Conservation (phyloP, 257 asterid genomes). For the Verbena officinalis region DNA sequence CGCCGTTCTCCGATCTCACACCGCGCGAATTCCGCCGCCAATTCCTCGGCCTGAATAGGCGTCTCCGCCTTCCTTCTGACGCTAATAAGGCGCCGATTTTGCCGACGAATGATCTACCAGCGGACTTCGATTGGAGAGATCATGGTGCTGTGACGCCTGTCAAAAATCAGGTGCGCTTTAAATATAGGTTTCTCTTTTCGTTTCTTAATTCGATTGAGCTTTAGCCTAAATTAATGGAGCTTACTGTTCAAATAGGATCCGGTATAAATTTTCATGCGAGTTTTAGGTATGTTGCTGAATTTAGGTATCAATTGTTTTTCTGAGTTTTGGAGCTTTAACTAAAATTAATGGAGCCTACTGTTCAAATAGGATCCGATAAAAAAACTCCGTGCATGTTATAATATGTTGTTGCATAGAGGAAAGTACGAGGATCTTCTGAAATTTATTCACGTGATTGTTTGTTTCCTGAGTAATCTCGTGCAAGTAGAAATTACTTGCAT, state of each 20-base stretch:
- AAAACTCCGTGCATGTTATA: too few relatives aligned
- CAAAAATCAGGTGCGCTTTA: constrained; percentile 69
- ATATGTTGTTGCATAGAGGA: neutral
- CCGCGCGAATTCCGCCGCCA: constrained; percentile 61
- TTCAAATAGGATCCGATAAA: too few relatives aligned
- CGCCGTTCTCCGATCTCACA: constrained; percentile 86
- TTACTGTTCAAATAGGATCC: neutral
- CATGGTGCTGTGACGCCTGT: constrained; percentile 80
- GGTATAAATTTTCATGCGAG: neutral
- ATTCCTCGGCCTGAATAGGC: constrained; percentile 68
- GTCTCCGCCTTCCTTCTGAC: constrained; percentile 62
- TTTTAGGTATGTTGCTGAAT: constrained; percentile 3
- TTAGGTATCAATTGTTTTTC: too few relatives aligned
- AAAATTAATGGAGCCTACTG: too few relatives aligned
- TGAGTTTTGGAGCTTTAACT: neutral
- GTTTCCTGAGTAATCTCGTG: constrained; percentile 1
- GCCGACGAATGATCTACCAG: constrained; percentile 76
- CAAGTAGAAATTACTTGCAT: neutral
- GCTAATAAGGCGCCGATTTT: constrained; percentile 80
- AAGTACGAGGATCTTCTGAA: neutral
- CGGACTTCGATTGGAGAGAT: constrained; percentile 85
- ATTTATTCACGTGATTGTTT: neutral
- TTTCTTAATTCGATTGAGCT: constrained; percentile 11
- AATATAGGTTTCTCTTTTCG: constrained; percentile 15
- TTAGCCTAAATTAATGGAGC: neutral